Evolutionary conservation across 352 stramenopile species (phyloP).

Genomic region (Globisporangium nodosum): DNA sequence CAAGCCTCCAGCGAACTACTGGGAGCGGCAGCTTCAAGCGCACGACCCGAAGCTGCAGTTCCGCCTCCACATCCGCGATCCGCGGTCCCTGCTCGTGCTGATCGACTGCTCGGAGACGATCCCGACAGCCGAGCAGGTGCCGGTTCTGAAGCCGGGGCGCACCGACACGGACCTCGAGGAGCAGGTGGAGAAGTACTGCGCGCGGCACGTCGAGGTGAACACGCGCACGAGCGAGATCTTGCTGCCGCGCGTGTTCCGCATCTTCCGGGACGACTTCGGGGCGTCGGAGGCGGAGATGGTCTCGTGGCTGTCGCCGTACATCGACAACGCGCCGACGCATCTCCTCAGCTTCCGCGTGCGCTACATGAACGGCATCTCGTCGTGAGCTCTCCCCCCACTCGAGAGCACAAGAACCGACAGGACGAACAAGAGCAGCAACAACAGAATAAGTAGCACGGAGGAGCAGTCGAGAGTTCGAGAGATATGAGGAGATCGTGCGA

Average conservation of each 20-base stretch:
- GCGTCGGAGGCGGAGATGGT: slow-evolving; percentile 82
- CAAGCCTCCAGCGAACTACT: slow-evolving; percentile 84
- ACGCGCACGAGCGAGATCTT: slow-evolving; percentile 46
- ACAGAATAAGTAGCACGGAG: too few relatives aligned
- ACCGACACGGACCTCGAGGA: slow-evolving; percentile 84
- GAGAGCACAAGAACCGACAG: not conserved
- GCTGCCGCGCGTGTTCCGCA: slow-evolving; percentile 69
- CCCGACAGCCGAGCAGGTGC: slow-evolving; percentile 49
- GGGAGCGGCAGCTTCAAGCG: slow-evolving; percentile 76
- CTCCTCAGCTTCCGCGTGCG: slow-evolving; percentile 75
- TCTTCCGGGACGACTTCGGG: slow-evolving; percentile 85
- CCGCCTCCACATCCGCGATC: slow-evolving; percentile 82
- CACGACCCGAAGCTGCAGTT: slow-evolving; percentile 82
- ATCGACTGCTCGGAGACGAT: slow-evolving; percentile 72
- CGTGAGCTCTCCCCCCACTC: slow-evolving; percentile 8
- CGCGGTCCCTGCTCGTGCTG: slow-evolving; percentile 72
- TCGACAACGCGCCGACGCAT: slow-evolving; percentile 61
- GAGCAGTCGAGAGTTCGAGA: too few relatives aligned
- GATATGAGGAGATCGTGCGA: not conserved
- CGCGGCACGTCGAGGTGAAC: slow-evolving; percentile 57
- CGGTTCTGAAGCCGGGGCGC: slow-evolving; percentile 72
- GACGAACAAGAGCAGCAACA: not conserved
- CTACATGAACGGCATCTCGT: slow-evolving; percentile 66
- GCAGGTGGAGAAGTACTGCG: slow-evolving; percentile 75
- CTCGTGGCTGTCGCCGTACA: slow-evolving; percentile 82